Evolutionary conservation across 2,329 filamentous ascomycete genomes (phyloP).

Genomic region (Pyrenochaeta sp.): DNA sequence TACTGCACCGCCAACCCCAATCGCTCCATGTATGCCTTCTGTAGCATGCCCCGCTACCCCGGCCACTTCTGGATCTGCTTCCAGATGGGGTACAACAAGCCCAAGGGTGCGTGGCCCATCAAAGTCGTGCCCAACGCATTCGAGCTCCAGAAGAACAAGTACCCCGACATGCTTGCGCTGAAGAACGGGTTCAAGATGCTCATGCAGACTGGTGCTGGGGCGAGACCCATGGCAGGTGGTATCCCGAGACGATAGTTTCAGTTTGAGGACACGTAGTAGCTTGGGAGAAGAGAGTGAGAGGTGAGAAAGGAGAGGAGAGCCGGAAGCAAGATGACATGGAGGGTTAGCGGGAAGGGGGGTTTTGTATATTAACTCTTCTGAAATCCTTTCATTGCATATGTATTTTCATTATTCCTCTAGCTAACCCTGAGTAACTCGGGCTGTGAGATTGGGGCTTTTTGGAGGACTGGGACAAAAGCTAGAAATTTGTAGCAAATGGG

Average conservation of each 20-base stretch:
- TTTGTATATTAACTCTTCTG: no score
- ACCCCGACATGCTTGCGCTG: conserved; percentile 92
- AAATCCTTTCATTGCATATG: no score
- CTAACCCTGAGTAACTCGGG: no score
- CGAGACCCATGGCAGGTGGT: conserved; percentile 12
- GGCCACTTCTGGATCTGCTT: conserved; percentile 97
- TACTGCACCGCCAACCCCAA: conserved; percentile 97
- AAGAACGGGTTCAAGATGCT: conserved; percentile 97
- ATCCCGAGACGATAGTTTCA: conserved; percentile 19
- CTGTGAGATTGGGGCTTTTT: no score
- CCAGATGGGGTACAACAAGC: conserved; percentile 82
- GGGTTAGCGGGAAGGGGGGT: no score
- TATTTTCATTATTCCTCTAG: no score
- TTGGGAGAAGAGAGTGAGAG: background rate
- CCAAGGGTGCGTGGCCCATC: conserved; percentile 80
- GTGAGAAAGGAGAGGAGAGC: background rate
- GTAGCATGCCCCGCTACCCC: conserved; percentile 87
- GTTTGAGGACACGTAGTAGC: background rate
- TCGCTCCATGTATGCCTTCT: conserved; percentile 93
- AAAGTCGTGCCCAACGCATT: conserved; percentile 93
- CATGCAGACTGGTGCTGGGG: conserved; percentile 57
- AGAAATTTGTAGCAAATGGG: no score
- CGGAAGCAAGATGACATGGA: background rate
- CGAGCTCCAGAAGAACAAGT: conserved; percentile 85
- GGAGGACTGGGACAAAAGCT: no score